These are phyloP conservation scores for Quercus parvula DNA, from an alignment of 306 rosid genomes.

Conservation along the genomic window DNA sequence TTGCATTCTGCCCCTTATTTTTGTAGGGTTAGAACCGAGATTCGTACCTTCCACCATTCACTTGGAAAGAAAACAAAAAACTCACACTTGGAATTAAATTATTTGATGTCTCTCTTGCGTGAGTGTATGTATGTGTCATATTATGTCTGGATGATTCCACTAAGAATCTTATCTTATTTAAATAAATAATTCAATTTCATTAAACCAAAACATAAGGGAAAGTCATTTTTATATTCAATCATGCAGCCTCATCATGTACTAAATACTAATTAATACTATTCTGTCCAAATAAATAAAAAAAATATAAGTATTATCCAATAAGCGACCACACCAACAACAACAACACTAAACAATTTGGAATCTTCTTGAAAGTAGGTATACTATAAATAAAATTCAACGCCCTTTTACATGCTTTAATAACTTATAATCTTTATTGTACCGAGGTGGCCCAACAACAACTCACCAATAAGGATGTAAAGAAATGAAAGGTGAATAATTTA, in stretches of 20 bases:
- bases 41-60: too few species aligned
- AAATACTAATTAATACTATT: neutral
- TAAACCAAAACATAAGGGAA: slow-evolving; percentile 8
- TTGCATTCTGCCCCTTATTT: too few species aligned
- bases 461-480: slow-evolving; percentile 13
- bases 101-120: slow-evolving; percentile 1
- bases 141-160: slow-evolving; percentile 21
- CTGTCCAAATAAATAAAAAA: neutral
- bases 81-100: slow-evolving; percentile 7
- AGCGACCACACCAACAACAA: slow-evolving; percentile 25
- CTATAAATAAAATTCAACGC: neutral
- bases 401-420: slow-evolving; percentile 17
- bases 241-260: slow-evolving; percentile 18
- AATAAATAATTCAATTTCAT: slow-evolving; percentile 20
- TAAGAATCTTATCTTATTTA: slow-evolving; percentile 21
- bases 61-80: too few species aligned
- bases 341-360: slow-evolving; percentile 12
- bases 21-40: too few species aligned
- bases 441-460: slow-evolving; percentile 16
- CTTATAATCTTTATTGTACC: neutral
- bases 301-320: neutral
- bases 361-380: slow-evolving; percentile 36
- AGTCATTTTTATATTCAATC: slow-evolving; percentile 34
- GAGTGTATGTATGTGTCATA: slow-evolving; percentile 14
- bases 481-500: slow-evolving; percentile 1